These are phyloP conservation scores for Aspergillus aculeatinus DNA, from an alignment of 2,329 filamentous ascomycete species.

Conservation along the genomic window DNA sequence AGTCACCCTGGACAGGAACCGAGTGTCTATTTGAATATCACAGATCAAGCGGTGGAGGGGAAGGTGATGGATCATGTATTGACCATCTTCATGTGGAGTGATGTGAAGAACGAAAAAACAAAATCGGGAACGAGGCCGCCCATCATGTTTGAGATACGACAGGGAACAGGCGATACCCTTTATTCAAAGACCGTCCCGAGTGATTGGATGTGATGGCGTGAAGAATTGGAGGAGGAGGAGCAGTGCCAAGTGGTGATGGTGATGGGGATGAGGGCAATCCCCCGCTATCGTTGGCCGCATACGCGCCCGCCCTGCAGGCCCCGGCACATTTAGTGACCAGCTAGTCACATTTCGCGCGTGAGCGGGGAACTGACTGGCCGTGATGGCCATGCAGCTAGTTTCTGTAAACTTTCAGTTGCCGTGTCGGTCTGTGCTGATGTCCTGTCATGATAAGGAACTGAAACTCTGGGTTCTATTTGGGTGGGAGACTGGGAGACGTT, in stretches of 20 bases:
- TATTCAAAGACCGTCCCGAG: not conserved
- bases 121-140: too few relatives aligned
- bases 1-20: not conserved
- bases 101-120: too few relatives aligned
- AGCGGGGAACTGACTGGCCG: not conserved
- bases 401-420: too few relatives aligned
- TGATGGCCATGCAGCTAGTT: not conserved
- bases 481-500: too few relatives aligned
- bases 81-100: not conserved
- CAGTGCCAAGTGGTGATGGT: not conserved
- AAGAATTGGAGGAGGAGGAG: not conserved
- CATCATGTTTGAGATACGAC: not conserved
- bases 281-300: constrained; percentile 12
- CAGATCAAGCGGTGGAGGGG: not conserved
- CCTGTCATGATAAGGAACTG: not conserved
- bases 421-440: too few relatives aligned
- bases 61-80: not conserved
- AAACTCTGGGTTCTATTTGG: too few relatives aligned
- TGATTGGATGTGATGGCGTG: constrained; percentile 15
- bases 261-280: not conserved
- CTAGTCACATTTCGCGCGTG: constrained; percentile 9
- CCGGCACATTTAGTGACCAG: constrained; percentile 6
- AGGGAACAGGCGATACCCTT: not conserved
- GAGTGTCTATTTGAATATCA: too few relatives aligned
- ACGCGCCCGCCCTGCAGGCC: constrained; percentile 14